Conservation (phyloP, 1,284 basidiomycete species). For the Trichosporon ovoides region DNA sequence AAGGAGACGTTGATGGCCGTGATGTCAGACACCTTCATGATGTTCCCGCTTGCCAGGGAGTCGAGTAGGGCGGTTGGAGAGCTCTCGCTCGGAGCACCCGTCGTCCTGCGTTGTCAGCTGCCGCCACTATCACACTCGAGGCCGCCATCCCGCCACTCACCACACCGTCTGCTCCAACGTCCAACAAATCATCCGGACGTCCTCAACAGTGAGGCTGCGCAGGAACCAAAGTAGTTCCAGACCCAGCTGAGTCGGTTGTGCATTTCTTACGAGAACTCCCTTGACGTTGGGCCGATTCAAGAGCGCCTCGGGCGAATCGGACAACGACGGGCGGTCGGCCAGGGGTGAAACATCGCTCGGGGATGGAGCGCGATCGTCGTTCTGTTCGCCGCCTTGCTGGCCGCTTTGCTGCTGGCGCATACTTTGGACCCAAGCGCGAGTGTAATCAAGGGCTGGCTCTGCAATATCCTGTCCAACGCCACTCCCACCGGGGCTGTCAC, state of each 20-base stretch:
- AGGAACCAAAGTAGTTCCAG: not conserved
- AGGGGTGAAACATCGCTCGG: too few relatives aligned
- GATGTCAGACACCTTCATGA: not conserved
- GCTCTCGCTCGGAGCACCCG: not conserved
- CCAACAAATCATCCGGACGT: not conserved
- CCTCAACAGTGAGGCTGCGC: not conserved
- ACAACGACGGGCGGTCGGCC: not conserved
- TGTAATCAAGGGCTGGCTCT: not conserved
- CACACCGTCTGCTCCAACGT: not conserved
- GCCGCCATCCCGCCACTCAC: not conserved
- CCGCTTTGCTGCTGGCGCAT: not conserved
- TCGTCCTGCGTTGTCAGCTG: not conserved
- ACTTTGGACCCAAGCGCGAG: not conserved
- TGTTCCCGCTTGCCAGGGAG: not conserved
- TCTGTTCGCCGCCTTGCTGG: too few relatives aligned
- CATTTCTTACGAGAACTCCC: not conserved
- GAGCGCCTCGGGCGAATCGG: not conserved
- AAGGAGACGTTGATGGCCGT: not conserved
- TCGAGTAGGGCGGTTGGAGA: not conserved
- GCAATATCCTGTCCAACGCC: not conserved
- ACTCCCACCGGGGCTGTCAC: not conserved
- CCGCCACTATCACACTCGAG: not conserved
- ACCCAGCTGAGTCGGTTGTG: not conserved
- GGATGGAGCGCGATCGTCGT: too few relatives aligned
- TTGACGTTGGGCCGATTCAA: not conserved